These are phyloP conservation scores for Brassica rapa DNA, from an alignment of 345 rosid species.

Conservation along the genomic window DNA sequence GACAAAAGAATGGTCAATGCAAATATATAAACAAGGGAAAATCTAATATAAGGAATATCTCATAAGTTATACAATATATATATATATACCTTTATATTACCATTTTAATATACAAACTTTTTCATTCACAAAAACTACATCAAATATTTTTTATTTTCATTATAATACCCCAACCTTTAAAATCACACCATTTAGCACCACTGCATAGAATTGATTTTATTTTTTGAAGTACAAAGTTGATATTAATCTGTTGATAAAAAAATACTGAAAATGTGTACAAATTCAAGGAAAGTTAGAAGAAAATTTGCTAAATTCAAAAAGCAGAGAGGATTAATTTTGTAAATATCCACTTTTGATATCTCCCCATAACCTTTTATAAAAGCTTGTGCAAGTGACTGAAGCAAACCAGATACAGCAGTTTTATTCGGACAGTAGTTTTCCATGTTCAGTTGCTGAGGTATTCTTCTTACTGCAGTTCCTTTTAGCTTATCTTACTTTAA, in stretches of 20 bases:
- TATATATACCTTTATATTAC: not conserved
- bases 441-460: not conserved
- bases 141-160: not conserved
- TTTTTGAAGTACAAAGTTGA: not conserved
- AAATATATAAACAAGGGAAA: not conserved
- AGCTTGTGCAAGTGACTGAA: not conserved
- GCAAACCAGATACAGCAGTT: not conserved
- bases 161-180: not conserved
- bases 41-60: not conserved
- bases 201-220: not conserved
- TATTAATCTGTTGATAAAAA: not conserved
- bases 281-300: not conserved
- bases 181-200: not conserved
- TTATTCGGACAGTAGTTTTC: not conserved
- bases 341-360: not conserved
- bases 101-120: not conserved
- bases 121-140: not conserved
- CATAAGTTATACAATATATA: not conserved
- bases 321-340: not conserved
- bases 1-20: not conserved
- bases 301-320: not conserved
- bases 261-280: not conserved
- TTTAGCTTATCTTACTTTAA: not conserved
- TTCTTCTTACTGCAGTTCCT: not conserved
- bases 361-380: not conserved